A percentile compares a stretch with the other conserved stretches of the same genome.
phyloP scores from a whole-genome alignment of 129 eudicot genomes.

The Pittosporum tobira region DNA sequence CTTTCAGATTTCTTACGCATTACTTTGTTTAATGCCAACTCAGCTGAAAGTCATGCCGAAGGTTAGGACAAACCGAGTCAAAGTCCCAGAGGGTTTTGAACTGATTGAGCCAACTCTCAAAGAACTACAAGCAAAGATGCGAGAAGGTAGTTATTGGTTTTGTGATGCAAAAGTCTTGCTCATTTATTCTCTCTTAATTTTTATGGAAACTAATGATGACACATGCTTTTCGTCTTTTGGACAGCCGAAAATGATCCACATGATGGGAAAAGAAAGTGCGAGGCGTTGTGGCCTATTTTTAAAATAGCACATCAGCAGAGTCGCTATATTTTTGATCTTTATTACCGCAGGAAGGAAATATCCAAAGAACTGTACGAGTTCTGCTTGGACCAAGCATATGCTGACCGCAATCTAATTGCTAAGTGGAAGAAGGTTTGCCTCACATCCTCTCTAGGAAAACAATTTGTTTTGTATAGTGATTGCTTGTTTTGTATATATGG shows the following conservation, averaged over 20 bases:
- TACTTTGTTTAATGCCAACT: not conserved
- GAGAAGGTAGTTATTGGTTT: constrained; percentile 4
- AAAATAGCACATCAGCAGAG: constrained; percentile 93
- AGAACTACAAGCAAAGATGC: constrained; percentile 44
- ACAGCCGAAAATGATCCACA: constrained; percentile 82
- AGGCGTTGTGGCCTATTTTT: constrained; percentile 79
- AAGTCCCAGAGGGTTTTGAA: constrained; percentile 78
- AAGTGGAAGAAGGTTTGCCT: constrained; percentile 83
- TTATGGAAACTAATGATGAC: not conserved
- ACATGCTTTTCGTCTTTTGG: not conserved
- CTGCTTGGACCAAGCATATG: constrained; percentile 94
- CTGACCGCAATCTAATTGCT: constrained; percentile 71
- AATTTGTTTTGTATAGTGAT: not conserved
- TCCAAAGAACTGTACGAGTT: constrained; percentile 69
- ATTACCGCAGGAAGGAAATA: constrained; percentile 75
- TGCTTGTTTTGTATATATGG: not conserved
- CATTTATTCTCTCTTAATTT: not conserved
- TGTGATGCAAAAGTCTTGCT: not conserved
- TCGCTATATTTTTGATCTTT: constrained; percentile 70
- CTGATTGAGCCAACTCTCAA: constrained; percentile 72
- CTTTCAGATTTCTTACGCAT: not conserved
- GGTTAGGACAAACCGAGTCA: constrained; percentile 68
- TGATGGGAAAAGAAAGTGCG: constrained; percentile 86
- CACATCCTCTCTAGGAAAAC: not conserved
- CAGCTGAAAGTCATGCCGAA: constrained; percentile 57